phyloP scores from a whole-genome alignment of 306 rosid species.

The Arachis hypogaea region DNA sequence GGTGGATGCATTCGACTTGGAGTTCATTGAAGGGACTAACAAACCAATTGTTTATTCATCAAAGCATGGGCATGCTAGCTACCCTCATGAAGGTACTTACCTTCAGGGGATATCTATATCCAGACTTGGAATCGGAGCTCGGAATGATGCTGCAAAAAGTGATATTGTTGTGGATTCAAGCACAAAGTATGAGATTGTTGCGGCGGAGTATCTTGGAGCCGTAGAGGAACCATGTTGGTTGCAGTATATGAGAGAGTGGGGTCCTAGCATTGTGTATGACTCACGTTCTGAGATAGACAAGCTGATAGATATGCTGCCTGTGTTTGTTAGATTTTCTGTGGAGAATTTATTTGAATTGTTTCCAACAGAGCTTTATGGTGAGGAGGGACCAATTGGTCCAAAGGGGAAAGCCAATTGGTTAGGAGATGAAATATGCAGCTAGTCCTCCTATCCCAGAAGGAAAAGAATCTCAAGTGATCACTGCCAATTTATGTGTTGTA shows the following conservation, averaged over 20 bases:
- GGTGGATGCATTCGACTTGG: not conserved
- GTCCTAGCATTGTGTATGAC: constrained; percentile 69
- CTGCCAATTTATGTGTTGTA: not conserved
- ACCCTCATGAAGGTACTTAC: constrained; percentile 72
- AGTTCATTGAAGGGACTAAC: not conserved
- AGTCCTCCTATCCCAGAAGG: not conserved
- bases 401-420: constrained; percentile 77
- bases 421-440: not conserved
- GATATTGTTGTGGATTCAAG: constrained; percentile 25
- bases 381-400: constrained; percentile 90
- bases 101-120: constrained; percentile 65
- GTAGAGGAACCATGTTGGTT: constrained; percentile 68
- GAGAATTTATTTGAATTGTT: constrained; percentile 68
- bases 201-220: not conserved
- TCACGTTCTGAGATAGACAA: constrained; percentile 67
- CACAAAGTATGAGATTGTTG: not conserved
- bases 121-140: constrained; percentile 64
- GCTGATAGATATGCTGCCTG: constrained; percentile 65
- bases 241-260: constrained; percentile 88
- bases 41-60: constrained; percentile 64
- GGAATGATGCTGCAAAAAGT: constrained; percentile 65
- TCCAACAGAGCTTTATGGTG: constrained; percentile 81
- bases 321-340: constrained; percentile 69
- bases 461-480: not conserved
- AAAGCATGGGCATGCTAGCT: constrained; percentile 76